Evolutionary conservation across 2,329 filamentous ascomycete species (phyloP).

Genomic region (Coccinonectria pachysandricola): DNA sequence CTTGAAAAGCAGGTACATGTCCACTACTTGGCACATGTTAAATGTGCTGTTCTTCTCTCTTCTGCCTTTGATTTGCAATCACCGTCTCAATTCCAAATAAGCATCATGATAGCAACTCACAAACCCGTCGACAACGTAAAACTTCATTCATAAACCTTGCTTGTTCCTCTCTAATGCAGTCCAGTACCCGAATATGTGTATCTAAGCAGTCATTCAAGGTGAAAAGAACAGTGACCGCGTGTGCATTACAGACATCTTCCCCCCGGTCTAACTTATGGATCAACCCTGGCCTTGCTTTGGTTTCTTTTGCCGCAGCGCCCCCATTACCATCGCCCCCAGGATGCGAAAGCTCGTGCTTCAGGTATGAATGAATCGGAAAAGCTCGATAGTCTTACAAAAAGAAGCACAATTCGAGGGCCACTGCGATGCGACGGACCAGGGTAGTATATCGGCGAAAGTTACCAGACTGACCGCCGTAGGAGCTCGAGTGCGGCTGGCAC

Average conservation of each 20-base stretch:
- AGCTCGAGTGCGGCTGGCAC: constrained; percentile 15
- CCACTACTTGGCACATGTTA: too few species aligned
- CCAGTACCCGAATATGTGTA: constrained; percentile 18
- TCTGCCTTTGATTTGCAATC: too few species aligned
- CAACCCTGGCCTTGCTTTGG: too few species aligned
- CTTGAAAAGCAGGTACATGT: too few species aligned
- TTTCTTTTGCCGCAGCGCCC: too few species aligned
- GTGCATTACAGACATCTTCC: constrained; percentile 8
- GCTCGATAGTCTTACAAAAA: background rate
- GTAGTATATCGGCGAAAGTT: constrained; percentile 7
- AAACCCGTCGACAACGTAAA: constrained; percentile 1
- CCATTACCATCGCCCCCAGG: background rate
- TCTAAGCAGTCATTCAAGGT: constrained; percentile 14
- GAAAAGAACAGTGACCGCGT: constrained; percentile 8
- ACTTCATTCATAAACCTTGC: constrained; percentile 11
- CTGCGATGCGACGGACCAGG: constrained; percentile 1
- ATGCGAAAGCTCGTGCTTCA: background rate
- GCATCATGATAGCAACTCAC: too few species aligned
- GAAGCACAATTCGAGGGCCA: background rate
- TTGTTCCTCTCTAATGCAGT: constrained; percentile 15
- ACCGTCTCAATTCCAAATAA: too few species aligned
- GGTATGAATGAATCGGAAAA: background rate
- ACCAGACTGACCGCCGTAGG: constrained; percentile 8
- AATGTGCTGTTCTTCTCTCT: too few species aligned
- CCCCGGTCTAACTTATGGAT: too few species aligned